phyloP scores from a whole-genome alignment of 2,329 filamentous ascomycete genomes.

The Pleurostoma richardsiae region DNA sequence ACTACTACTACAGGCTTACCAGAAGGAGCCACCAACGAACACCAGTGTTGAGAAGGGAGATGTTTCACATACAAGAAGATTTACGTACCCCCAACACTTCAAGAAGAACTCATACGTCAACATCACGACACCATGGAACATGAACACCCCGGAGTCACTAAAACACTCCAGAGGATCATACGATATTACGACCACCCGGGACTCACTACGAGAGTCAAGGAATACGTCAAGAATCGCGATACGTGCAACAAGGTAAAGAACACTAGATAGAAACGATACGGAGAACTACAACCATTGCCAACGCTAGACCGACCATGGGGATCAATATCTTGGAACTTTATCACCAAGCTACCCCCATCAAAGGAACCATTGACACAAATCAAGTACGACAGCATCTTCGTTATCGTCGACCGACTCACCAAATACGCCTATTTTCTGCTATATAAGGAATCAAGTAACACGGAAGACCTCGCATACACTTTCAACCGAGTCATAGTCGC shows the following conservation, averaged over 20 bases:
- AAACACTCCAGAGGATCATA: too few relatives aligned
- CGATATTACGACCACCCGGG: too few relatives aligned
- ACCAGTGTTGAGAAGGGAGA: too few relatives aligned
- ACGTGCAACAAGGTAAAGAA: neutral
- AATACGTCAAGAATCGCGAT: neutral
- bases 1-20: too few relatives aligned
- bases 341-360: conserved; percentile 6
- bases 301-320: conserved; percentile 1
- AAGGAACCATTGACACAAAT: conserved; percentile 1
- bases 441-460: neutral
- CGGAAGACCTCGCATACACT: conserved; percentile 4
- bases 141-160: too few relatives aligned
- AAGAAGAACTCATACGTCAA: too few relatives aligned
- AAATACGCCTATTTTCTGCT: conserved; percentile 8
- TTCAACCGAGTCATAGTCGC: neutral
- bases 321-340: conserved; percentile 7
- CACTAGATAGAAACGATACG: conserved; percentile 3
- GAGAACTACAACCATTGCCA: conserved; percentile 4
- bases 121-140: too few relatives aligned
- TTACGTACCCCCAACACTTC: too few relatives aligned
- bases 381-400: conserved; percentile 5
- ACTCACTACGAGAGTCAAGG: neutral
- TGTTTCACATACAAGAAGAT: too few relatives aligned
- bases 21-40: too few relatives aligned
- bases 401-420: conserved; percentile 5